These are phyloP conservation scores for Serendipita sp. DNA, from an alignment of 768 basidiomycete species.

Conservation along the genomic window DNA sequence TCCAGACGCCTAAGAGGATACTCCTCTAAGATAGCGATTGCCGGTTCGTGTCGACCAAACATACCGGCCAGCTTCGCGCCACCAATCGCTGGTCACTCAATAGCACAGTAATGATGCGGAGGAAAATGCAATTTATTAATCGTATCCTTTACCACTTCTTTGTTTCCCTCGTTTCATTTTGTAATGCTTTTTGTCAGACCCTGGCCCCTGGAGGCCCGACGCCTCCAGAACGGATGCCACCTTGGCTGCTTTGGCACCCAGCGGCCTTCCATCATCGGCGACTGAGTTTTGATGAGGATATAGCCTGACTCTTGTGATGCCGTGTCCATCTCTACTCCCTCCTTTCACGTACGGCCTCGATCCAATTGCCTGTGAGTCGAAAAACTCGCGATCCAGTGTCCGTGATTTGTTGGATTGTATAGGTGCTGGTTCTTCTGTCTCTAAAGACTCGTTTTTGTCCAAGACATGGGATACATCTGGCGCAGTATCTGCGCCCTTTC, in stretches of 20 bases:
- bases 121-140: slow-evolving; percentile 22
- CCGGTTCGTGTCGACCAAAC: no score
- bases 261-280: slow-evolving; percentile 58
- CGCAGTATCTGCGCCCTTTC: slow-evolving; percentile 63
- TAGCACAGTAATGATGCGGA: no score
- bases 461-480: slow-evolving; percentile 14
- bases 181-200: slow-evolving; percentile 61
- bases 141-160: slow-evolving; percentile 86
- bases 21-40: no score
- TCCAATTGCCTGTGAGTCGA: slow-evolving; percentile 37
- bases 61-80: no score
- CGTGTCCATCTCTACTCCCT: slow-evolving; percentile 36
- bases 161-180: slow-evolving; percentile 75
- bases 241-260: slow-evolving; percentile 29
- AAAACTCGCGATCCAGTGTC: slow-evolving; percentile 73
- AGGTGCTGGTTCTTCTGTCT: slow-evolving; percentile 1
- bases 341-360: slow-evolving; percentile 52
- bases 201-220: slow-evolving; percentile 20
- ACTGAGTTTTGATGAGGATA: slow-evolving; percentile 79
- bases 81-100: no score
- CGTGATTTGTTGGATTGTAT: slow-evolving; percentile 36
- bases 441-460: slow-evolving; percentile 15
- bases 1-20: no score
- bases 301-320: slow-evolving; percentile 44
- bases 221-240: slow-evolving; percentile 28